phyloP scores from a whole-genome alignment of 257 asterid genomes.

The Ophiorrhiza pumila region DNA sequence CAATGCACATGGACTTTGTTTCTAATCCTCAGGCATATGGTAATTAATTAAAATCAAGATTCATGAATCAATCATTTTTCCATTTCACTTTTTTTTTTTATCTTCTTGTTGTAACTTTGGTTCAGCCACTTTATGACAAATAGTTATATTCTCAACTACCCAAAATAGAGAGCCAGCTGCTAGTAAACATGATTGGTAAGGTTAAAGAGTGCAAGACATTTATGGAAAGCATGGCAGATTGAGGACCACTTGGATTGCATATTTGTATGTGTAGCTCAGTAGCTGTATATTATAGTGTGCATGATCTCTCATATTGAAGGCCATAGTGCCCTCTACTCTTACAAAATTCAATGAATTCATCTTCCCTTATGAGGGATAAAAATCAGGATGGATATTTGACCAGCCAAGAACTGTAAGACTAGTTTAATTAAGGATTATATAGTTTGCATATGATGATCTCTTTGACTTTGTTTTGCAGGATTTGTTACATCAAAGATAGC shows the following conservation, averaged over 20 bases:
- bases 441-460: not conserved
- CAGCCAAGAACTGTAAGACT: too few species aligned
- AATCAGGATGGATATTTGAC: not conserved
- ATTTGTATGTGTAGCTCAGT: too few species aligned
- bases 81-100: not conserved
- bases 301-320: not conserved
- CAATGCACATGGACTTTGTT: slow-evolving; percentile 56
- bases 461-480: slow-evolving; percentile 32
- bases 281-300: not conserved
- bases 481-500: slow-evolving; percentile 71
- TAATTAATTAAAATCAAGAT: slow-evolving; percentile 25
- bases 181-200: not conserved
- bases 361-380: not conserved
- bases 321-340: too few species aligned
- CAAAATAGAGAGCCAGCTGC: not conserved
- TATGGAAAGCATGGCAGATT: not conserved
- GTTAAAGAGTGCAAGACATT: slow-evolving; percentile 5
- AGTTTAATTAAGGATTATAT: not conserved
- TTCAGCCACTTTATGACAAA: not conserved
- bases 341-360: not conserved
- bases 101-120: not conserved
- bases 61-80: not conserved
- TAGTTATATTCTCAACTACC: slow-evolving; percentile 7
- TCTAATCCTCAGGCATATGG: slow-evolving; percentile 67
- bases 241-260: slow-evolving; percentile 12